Percentiles rank a stretch among this genome's conserved stretches.
phyloP scores from a whole-genome alignment of 768 basidiomycete genomes.

The Saitozyma podzolica region DNA sequence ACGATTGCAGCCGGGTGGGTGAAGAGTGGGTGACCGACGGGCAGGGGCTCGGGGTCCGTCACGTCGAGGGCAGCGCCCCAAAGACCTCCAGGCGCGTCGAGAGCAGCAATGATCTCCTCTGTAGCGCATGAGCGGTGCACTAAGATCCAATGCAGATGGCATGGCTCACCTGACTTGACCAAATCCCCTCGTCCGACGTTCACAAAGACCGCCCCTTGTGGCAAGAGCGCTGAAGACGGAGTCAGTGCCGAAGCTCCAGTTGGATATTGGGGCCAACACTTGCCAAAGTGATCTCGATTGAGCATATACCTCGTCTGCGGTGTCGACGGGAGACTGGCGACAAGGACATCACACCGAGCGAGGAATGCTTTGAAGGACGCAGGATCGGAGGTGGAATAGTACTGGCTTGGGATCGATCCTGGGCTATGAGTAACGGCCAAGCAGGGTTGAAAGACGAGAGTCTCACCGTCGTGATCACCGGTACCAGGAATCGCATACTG shows the following conservation, averaged over 20 bases:
- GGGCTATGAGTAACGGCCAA: neutral
- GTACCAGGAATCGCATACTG: conserved; percentile 45
- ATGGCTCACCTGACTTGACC: conserved; percentile 41
- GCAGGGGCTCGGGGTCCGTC: conserved; percentile 48
- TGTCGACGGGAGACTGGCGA: conserved; percentile 46
- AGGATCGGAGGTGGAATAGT: conserved; percentile 34
- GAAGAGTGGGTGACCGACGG: conserved; percentile 28
- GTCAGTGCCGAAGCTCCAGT: neutral
- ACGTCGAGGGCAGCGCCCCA: conserved; percentile 49
- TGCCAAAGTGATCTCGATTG: conserved; percentile 32
- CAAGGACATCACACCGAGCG: conserved; percentile 32
- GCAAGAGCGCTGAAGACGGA: conserved; percentile 28
- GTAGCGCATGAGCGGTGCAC: neutral
- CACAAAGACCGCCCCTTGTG: conserved; percentile 45
- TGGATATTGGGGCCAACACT: conserved; percentile 7
- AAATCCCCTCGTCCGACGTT: conserved; percentile 53
- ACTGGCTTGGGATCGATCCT: conserved; percentile 35
- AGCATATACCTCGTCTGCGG: conserved; percentile 34
- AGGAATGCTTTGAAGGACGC: conserved; percentile 36
- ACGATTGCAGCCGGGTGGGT: conserved; percentile 32
- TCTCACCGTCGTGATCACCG: conserved; percentile 39
- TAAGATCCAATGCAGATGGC: neutral
- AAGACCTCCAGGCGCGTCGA: conserved; percentile 27
- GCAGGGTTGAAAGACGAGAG: neutral
- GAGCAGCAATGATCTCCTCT: conserved; percentile 31